Evolutionary conservation across 1,284 basidiomycete species (phyloP).

Genomic region (Ceratobasidium sp.): DNA sequence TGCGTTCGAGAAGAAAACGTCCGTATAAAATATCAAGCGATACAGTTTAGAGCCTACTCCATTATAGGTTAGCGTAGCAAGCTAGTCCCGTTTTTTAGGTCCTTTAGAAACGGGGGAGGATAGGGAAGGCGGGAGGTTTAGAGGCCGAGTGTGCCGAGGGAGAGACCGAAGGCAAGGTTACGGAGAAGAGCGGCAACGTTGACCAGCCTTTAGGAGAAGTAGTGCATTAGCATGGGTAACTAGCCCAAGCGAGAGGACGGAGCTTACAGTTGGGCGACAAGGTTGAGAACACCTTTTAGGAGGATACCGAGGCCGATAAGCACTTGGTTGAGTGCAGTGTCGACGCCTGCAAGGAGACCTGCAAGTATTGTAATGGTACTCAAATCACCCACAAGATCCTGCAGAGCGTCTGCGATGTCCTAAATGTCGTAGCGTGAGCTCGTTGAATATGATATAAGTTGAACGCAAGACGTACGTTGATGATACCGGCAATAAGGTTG

Average conservation of each 20-base stretch:
- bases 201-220: conserved; percentile 49
- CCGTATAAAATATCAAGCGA: not conserved
- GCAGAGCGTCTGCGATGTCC: conserved; percentile 53
- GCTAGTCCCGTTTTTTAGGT: too few relatives aligned
- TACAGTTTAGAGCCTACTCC: not conserved
- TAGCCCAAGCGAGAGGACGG: not conserved
- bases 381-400: conserved; percentile 49
- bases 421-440: conserved; percentile 29
- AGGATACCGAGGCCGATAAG: conserved; percentile 54
- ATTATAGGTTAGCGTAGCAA: too few relatives aligned
- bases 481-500: conserved; percentile 52
- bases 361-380: conserved; percentile 52
- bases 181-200: conserved; percentile 52
- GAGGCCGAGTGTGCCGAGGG: conserved; percentile 53
- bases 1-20: not conserved
- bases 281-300: conserved; percentile 55
- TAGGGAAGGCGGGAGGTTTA: conserved; percentile 23
- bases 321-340: conserved; percentile 54
- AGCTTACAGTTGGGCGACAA: conserved; percentile 55
- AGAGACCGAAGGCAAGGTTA: conserved; percentile 52
- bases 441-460: not conserved
- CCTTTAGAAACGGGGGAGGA: too few relatives aligned
- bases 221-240: not conserved
- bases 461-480: conserved; percentile 44
- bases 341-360: conserved; percentile 53